phyloP scores from a whole-genome alignment of 148 eudicot genomes.

The Suaeda aralocaspica region DNA sequence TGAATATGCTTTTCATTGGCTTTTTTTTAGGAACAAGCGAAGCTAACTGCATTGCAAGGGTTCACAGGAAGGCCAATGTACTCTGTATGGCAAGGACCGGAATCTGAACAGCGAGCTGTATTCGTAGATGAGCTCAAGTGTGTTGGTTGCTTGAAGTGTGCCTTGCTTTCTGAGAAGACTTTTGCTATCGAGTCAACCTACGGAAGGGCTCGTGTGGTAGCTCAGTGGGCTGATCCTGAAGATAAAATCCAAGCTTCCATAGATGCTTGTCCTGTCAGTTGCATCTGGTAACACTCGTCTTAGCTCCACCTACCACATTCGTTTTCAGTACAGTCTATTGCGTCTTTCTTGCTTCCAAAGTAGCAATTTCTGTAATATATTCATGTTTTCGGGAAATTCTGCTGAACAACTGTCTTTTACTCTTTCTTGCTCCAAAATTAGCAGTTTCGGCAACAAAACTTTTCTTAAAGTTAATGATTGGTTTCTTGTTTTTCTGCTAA shows the following conservation, averaged over 20 bases:
- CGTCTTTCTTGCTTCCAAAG: no score
- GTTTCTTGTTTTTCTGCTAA: not conserved
- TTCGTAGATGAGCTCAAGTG: conserved; percentile 90
- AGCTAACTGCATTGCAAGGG: conserved; percentile 56
- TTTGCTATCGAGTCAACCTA: conserved; percentile 75
- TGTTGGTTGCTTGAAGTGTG: conserved; percentile 89
- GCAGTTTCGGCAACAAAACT: no score
- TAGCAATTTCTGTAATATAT: no score
- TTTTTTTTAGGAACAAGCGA: conserved; percentile 58
- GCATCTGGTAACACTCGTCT: conserved; percentile 71
- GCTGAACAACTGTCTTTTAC: no score
- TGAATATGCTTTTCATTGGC: not conserved
- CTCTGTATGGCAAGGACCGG: conserved; percentile 69
- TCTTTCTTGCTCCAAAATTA: no score
- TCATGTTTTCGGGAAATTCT: no score
- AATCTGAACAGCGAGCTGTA: conserved; percentile 63
- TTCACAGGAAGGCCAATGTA: conserved; percentile 82
- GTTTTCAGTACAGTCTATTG: not conserved
- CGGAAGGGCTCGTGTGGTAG: conserved; percentile 85
- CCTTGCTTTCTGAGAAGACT: conserved; percentile 64
- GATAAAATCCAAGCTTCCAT: conserved; percentile 67
- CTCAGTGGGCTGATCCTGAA: conserved; percentile 95
- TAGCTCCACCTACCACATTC: not conserved
- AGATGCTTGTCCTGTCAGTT: conserved; percentile 78
- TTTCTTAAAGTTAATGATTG: no score